A percentile compares a stretch with the other conserved stretches of the same genome.
Evolutionary conservation across 164 flowering plant species (phyloP).

Genomic region (Liquidambar formosana): DNA sequence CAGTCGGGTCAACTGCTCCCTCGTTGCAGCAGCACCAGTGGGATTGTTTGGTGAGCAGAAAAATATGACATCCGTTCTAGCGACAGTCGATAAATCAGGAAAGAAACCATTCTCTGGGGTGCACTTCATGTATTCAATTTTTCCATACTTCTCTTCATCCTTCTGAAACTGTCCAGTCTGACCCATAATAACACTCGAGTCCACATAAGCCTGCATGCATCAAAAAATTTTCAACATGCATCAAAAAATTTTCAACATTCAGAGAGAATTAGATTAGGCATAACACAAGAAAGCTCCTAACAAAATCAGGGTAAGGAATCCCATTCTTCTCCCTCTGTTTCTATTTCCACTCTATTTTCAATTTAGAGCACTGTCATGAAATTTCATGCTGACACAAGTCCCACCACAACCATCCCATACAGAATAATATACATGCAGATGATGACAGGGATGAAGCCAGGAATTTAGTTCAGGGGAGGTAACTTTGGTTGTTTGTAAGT

Average conservation of each 20-base stretch:
- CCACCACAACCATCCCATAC: too few species aligned
- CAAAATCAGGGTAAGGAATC: too few species aligned
- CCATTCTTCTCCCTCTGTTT: too few species aligned
- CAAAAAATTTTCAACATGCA: too few species aligned
- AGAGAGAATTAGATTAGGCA: background rate
- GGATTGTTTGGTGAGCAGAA: slow-evolving; percentile 99
- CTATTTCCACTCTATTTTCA: too few species aligned
- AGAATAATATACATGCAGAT: too few species aligned
- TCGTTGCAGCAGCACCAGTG: slow-evolving; percentile 86
- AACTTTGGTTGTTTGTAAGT: too few species aligned
- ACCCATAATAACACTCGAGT: slow-evolving; percentile 93
- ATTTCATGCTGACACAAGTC: too few species aligned
- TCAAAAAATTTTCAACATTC: background rate
- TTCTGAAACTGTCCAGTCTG: slow-evolving; percentile 83
- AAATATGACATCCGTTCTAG: slow-evolving; percentile 79
- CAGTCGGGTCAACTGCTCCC: slow-evolving; percentile 69
- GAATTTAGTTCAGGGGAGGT: too few species aligned
- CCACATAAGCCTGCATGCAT: slow-evolving; percentile 81
- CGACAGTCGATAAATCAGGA: slow-evolving; percentile 69
- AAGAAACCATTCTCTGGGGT: slow-evolving; percentile 86
- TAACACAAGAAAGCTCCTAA: background rate
- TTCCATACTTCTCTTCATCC: slow-evolving; percentile 69
- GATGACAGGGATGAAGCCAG: too few species aligned
- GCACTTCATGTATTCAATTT: slow-evolving; percentile 95
- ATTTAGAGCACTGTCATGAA: too few species aligned